A percentile compares a stretch with the other conserved stretches of the same genome.
Conservation (phyloP, 306 rosid genomes). For the Sicyos edulis region DNA sequence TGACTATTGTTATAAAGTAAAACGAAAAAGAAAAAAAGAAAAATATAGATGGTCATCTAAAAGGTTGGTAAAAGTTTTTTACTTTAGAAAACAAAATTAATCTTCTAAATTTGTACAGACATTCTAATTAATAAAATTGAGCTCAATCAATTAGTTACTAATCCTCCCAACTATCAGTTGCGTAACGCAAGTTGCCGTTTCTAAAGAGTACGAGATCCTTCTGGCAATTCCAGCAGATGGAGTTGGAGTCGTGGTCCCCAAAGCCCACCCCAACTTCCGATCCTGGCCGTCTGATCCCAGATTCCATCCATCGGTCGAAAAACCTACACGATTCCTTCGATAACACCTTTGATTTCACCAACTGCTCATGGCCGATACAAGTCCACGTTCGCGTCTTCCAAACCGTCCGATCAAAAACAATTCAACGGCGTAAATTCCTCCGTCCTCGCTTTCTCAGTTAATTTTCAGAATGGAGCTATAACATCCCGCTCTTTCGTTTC, state of each 20-base stretch:
- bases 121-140: too few relatives aligned
- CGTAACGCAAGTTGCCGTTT: neutral
- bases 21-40: too few relatives aligned
- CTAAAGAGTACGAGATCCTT: constrained; percentile 3
- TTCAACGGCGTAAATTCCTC: constrained; percentile 9
- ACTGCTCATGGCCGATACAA: constrained; percentile 7
- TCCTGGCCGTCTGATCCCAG: constrained; percentile 10
- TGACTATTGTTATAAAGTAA: too few relatives aligned
- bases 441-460: constrained; percentile 4
- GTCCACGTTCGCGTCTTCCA: neutral
- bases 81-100: too few relatives aligned
- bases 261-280: neutral
- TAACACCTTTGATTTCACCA: constrained; percentile 7
- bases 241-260: constrained; percentile 5
- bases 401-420: constrained; percentile 12
- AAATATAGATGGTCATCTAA: too few relatives aligned
- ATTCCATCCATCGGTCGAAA: neutral
- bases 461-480: neutral
- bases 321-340: neutral
- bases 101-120: too few relatives aligned
- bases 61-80: too few relatives aligned
- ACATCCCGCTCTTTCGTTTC: constrained; percentile 15
- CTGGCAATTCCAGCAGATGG: neutral
- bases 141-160: too few relatives aligned
- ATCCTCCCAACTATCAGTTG: neutral